These are phyloP conservation scores for Podospora comata DNA, from an alignment of 495 filamentous ascomycete genomes.

Conservation along the genomic window DNA sequence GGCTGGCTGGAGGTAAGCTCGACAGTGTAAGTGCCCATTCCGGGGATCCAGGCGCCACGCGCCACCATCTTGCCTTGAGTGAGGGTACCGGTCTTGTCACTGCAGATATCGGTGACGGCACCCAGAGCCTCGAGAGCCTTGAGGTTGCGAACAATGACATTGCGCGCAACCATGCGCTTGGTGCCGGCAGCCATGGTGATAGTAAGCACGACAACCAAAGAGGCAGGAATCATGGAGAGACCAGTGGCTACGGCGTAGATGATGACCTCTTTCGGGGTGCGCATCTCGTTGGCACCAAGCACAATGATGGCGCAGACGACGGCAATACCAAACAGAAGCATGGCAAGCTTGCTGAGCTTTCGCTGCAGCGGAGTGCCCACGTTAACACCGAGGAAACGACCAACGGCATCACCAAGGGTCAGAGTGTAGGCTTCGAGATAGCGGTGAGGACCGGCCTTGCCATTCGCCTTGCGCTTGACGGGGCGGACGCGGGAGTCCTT, in stretches of 20 bases:
- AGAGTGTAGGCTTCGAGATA: slow-evolving; percentile 68
- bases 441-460: slow-evolving; percentile 60
- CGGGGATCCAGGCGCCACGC: slow-evolving; percentile 75
- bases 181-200: slow-evolving; percentile 78
- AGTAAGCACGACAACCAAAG: slow-evolving; percentile 64
- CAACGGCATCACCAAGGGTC: slow-evolving; percentile 62
- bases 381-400: slow-evolving; percentile 66
- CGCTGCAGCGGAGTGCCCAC: slow-evolving; percentile 76
- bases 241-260: slow-evolving; percentile 77
- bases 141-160: slow-evolving; percentile 72
- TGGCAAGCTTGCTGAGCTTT: slow-evolving; percentile 73
- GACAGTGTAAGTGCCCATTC: slow-evolving; percentile 55
- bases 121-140: slow-evolving; percentile 77
- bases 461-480: slow-evolving; percentile 53
- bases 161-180: slow-evolving; percentile 69
- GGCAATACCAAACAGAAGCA: slow-evolving; percentile 69
- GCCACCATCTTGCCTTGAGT: slow-evolving; percentile 75
- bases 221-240: slow-evolving; percentile 69
- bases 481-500: slow-evolving; percentile 56
- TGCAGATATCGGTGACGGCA: slow-evolving; percentile 82
- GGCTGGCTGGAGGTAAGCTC: slow-evolving; percentile 53
- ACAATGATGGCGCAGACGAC: slow-evolving; percentile 75
- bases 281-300: slow-evolving; percentile 69
- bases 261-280: slow-evolving; percentile 68
- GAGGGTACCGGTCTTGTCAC: slow-evolving; percentile 81